These are phyloP conservation scores for Diaporthe vaccinii DNA, from an alignment of 2,329 filamentous ascomycete genomes.

Conservation along the genomic window DNA sequence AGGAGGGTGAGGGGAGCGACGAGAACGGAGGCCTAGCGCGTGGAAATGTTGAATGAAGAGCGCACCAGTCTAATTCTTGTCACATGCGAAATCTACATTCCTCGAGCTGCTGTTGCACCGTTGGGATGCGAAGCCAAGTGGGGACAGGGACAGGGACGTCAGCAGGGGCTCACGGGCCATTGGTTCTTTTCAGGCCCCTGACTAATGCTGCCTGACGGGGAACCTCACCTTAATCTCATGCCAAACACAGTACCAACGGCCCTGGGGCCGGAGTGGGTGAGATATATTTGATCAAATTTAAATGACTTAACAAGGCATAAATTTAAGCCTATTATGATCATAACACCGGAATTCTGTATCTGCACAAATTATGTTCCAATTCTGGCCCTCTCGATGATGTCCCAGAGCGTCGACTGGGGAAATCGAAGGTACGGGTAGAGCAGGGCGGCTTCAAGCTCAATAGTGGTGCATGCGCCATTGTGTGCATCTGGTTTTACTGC, in stretches of 20 bases:
- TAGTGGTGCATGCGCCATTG: too few relatives aligned
- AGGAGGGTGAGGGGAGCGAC: background rate
- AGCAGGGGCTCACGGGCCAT: background rate
- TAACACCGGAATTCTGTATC: background rate
- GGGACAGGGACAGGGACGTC: background rate
- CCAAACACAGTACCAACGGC: background rate
- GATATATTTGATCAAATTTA: constrained; percentile 1
- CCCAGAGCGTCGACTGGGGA: background rate
- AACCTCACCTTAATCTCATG: background rate
- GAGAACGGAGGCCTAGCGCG: background rate
- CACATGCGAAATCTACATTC: constrained; percentile 45
- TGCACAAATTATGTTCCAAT: background rate
- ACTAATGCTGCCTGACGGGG: background rate
- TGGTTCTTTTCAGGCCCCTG: constrained; percentile 8
- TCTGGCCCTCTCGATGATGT: background rate
- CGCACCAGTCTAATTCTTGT: constrained; percentile 43
- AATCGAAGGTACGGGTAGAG: too few relatives aligned
- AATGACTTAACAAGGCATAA: background rate
- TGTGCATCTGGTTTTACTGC: too few relatives aligned
- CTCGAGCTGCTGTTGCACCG: background rate
- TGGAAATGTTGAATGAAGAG: constrained; percentile 12
- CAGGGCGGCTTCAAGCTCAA: background rate
- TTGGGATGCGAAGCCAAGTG: background rate
- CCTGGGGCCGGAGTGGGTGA: constrained; percentile 2
- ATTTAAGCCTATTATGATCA: background rate